These are phyloP conservation scores for Metschnikowia amazonensis DNA, from an alignment of 805 yeast species.

Conservation along the genomic window DNA sequence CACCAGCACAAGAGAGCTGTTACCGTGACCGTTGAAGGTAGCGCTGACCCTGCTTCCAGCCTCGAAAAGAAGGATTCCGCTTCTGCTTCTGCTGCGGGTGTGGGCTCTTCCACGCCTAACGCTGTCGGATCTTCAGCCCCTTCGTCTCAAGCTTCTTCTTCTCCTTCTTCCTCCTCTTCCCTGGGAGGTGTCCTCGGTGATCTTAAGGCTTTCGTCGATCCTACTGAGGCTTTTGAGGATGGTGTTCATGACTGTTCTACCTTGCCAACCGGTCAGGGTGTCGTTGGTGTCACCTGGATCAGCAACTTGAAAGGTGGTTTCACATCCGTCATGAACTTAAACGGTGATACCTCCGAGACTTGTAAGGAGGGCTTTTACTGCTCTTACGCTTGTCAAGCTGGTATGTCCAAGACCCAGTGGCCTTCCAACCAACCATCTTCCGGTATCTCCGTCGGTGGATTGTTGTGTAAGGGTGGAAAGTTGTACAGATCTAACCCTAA, in stretches of 20 bases:
- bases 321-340: conserved; percentile 43
- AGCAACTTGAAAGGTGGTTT: conserved; percentile 38
- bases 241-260: conserved; percentile 21
- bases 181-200: conserved; percentile 14
- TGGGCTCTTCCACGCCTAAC: conserved; percentile 5
- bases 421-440: conserved; percentile 61
- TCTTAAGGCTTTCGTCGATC: conserved; percentile 17
- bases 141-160: background rate
- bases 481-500: conserved; percentile 57
- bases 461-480: conserved; percentile 57
- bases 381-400: conserved; percentile 74
- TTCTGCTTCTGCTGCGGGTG: conserved; percentile 5
- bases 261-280: conserved; percentile 23
- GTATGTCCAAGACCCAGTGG: conserved; percentile 82
- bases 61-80: conserved; percentile 5
- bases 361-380: conserved; percentile 70
- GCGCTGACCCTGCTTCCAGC: conserved; percentile 14
- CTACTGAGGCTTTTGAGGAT: conserved; percentile 17
- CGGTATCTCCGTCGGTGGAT: conserved; percentile 73
- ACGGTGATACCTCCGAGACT: conserved; percentile 44
- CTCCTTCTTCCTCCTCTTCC: conserved; percentile 5
- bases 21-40: conserved; percentile 35
- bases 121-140: background rate
- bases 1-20: conserved; percentile 37
- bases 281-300: conserved; percentile 19